These are phyloP conservation scores for Colletotrichum trifolii DNA, from an alignment of 2,329 filamentous ascomycete species.

Conservation along the genomic window DNA sequence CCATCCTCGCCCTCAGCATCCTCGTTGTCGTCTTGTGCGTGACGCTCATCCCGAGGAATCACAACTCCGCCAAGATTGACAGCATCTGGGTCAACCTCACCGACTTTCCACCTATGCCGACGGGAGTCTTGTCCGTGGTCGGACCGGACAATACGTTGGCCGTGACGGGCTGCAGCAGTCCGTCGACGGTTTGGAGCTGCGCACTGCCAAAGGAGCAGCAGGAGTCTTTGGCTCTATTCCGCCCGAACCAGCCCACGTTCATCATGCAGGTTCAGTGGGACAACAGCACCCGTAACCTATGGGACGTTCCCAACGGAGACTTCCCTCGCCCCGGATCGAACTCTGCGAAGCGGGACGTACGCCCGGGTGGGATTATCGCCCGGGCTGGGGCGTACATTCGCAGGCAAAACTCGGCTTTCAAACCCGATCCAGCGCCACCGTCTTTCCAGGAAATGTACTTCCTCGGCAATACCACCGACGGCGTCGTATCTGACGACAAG, in stretches of 20 bases:
- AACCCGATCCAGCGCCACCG: constrained; percentile 67
- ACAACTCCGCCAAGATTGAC: constrained; percentile 40
- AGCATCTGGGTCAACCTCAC: constrained; percentile 85
- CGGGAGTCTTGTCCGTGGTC: constrained; percentile 82
- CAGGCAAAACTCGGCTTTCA: constrained; percentile 49
- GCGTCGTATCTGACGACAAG: constrained; percentile 72
- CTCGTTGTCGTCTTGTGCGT: constrained; percentile 69
- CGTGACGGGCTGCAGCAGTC: constrained; percentile 77
- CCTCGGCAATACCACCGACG: constrained; percentile 87
- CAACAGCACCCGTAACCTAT: constrained; percentile 63
- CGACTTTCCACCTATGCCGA: constrained; percentile 86
- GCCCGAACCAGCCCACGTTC: constrained; percentile 79
- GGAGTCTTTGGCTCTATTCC: constrained; percentile 69
- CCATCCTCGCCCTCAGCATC: constrained; percentile 65
- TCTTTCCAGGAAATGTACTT: constrained; percentile 80
- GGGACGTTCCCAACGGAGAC: constrained; percentile 58
- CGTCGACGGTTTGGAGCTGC: constrained; percentile 86
- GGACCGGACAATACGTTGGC: constrained; percentile 74
- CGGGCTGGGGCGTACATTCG: constrained; percentile 34
- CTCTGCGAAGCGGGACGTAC: constrained; percentile 12
- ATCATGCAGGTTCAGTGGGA: constrained; percentile 82
- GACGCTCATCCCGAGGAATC: constrained; percentile 59
- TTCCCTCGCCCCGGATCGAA: constrained; percentile 42
- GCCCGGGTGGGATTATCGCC: constrained; percentile 26
- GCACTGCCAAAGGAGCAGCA: constrained; percentile 83